Base-by-base conservation (phyloP, 352 stramenopile genomes). In the Phytophthora cactorum region DNA sequence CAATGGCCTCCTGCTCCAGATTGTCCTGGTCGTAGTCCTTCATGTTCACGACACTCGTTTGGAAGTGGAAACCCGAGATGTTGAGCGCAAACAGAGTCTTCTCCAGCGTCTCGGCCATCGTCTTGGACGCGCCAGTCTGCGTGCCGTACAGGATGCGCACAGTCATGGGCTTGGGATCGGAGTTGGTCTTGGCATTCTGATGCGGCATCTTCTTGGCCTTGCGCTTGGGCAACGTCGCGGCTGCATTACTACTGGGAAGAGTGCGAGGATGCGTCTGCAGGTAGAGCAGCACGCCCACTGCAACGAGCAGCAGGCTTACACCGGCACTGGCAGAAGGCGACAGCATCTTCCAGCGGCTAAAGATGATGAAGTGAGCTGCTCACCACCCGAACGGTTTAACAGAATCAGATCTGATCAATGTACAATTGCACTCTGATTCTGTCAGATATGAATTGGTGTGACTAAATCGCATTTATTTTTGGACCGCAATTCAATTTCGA, bases 21-120 rank as follows among this genome's bases (percentile, higher is more conserved):
- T 97, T 95, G 75, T 97, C 90, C 59, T 93, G 88, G 47, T 95
- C 88, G 59, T 94, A 95, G 63, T 96, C 87, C 60, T 94, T 92
- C 82, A 95, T 92, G 78, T 67, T 93, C 58, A 92, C 83, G n/a
- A 95, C 81, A 32, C 77, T 92, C 22, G 81, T 90, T 63, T 93
- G 85, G 68, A 93, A 92, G 61, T 92, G 81, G 70, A 94, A 92
- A 44, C 86, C 86, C 0, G 83, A 68, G 9, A 96, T 78, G 60
- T 93, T 89, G 8, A 94, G 69, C 17, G 88, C 88, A 65, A 96
- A 95, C 44, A 95, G 65, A 9, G 79, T 86, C 70, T 88, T 88
- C 62, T 96, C 74, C 38, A 93, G 75, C 50, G 75, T 79, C 67
- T 92, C 82, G 0, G 85, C 86, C 82, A 93, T 89, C 6, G 69